Base-by-base conservation (phyloP, 169 alveolate genomes). In the Theileria parva region DNA sequence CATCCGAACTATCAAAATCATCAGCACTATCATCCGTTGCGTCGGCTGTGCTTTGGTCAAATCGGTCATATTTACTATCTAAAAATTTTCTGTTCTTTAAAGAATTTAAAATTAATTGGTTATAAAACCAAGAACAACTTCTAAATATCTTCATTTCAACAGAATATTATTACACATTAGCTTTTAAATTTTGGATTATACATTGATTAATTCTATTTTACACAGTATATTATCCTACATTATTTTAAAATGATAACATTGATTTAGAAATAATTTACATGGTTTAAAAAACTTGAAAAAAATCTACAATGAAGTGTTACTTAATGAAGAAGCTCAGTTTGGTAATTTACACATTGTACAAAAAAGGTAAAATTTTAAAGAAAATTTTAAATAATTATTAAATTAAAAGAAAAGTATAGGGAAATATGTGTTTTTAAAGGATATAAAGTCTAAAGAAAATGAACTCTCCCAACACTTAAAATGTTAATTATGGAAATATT, bases 1-100 rank as follows among this genome's bases (percentile, higher is more conserved):
- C 87, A 28, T 80, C 81, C 51, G 44, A 55, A n/a, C 73, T 13
- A 64, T 80, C 88, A n/a, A 80, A 19, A 69, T 25, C 63, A 70
- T 80, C 88, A 13, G 17, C 75, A 60, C 44, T 60, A 13, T 0
- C 53, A 44, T 44, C 53, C 12, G 53, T 4, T 44, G 2, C 53
- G 53, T 44, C 53, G 8, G 53, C 17, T 0, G 53, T 44, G 8
- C 53, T 44, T 44, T 44, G 17, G 53, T 13, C 8, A 7, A 44
- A 44, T 44, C 17, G 53, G 53, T 44, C 53, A 13, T 44, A 44
- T 44, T 8, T 44, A 44, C 17, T 44, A 44, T 44, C 8, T 11
- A 44, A 44, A 13, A 44, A 4, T 11, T 13, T 44, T 44, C 53
- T 44, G 17, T 44, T 44, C 53, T 44, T 44, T 44, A 44, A 44